Conservation (phyloP, 371 early-diverging fungal genomes). For the Mucor mucedo region DNA sequence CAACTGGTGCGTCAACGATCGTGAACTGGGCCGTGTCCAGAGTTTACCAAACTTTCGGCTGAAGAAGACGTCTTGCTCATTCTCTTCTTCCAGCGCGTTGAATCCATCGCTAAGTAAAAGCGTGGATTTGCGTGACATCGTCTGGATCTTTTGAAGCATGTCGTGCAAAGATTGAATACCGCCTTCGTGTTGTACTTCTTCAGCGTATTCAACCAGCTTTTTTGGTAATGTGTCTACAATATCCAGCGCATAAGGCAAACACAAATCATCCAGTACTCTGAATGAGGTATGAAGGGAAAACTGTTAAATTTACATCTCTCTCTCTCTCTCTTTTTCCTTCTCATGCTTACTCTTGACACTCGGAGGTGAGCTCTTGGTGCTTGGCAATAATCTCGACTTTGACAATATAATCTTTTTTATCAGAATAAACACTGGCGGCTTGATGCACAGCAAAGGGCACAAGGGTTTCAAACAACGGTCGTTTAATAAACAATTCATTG, state of each 20-base stretch:
- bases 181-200: slow-evolving; percentile 77
- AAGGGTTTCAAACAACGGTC: slow-evolving; percentile 81
- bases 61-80: slow-evolving; percentile 69
- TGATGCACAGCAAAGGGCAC: slow-evolving; percentile 92
- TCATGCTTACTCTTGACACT: slow-evolving; percentile 55
- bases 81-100: slow-evolving; percentile 73
- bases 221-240: slow-evolving; percentile 69
- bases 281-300: neutral
- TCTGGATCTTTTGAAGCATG: slow-evolving; percentile 63
- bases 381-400: slow-evolving; percentile 64
- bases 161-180: slow-evolving; percentile 69
- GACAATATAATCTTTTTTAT: slow-evolving; percentile 75
- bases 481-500: slow-evolving; percentile 51
- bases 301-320: neutral
- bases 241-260: slow-evolving; percentile 39
- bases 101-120: slow-evolving; percentile 70
- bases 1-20: slow-evolving; percentile 63
- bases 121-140: slow-evolving; percentile 54
- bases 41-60: slow-evolving; percentile 55
- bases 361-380: slow-evolving; percentile 65
- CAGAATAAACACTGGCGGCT: slow-evolving; percentile 80
- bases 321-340: neutral
- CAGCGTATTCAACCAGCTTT: slow-evolving; percentile 64
- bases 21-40: slow-evolving; percentile 69
- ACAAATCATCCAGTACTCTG: slow-evolving; percentile 30